Evolutionary conservation across 2,329 filamentous ascomycete species (phyloP).

Genomic region (Colletotrichum musae): DNA sequence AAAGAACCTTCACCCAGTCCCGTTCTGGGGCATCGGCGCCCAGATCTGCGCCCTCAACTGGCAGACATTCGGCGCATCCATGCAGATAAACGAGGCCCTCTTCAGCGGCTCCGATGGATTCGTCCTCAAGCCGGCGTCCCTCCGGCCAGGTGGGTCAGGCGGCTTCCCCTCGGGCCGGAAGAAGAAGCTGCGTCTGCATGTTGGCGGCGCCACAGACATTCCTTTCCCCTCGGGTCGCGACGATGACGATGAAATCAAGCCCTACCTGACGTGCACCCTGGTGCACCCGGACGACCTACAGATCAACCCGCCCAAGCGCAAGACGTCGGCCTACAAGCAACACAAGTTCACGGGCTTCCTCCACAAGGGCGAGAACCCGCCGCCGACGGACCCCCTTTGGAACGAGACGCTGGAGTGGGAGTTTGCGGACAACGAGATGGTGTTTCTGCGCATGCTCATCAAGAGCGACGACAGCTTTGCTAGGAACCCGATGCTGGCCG

Average conservation of each 20-base stretch:
- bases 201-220: slow-evolving; percentile 74
- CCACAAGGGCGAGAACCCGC: slow-evolving; percentile 71
- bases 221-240: slow-evolving; percentile 67
- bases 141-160: slow-evolving; percentile 70
- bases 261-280: slow-evolving; percentile 76
- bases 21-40: slow-evolving; percentile 77
- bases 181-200: slow-evolving; percentile 68
- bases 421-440: slow-evolving; percentile 76
- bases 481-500: slow-evolving; percentile 73
- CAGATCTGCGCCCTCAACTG: slow-evolving; percentile 80
- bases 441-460: slow-evolving; percentile 75
- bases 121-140: slow-evolving; percentile 73
- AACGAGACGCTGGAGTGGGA: slow-evolving; percentile 78
- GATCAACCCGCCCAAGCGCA: slow-evolving; percentile 69
- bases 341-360: slow-evolving; percentile 69
- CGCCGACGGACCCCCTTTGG: slow-evolving; percentile 74
- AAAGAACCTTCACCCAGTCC: slow-evolving; percentile 73
- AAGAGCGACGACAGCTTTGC: slow-evolving; percentile 77
- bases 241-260: slow-evolving; percentile 66
- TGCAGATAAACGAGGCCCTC: slow-evolving; percentile 78
- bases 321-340: slow-evolving; percentile 73
- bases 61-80: slow-evolving; percentile 76
- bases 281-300: slow-evolving; percentile 69
- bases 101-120: slow-evolving; percentile 77
- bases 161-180: slow-evolving; percentile 56